Base-by-base conservation (phyloP, 495 filamentous ascomycete species). In the Trichocladium uniseriatum region DNA sequence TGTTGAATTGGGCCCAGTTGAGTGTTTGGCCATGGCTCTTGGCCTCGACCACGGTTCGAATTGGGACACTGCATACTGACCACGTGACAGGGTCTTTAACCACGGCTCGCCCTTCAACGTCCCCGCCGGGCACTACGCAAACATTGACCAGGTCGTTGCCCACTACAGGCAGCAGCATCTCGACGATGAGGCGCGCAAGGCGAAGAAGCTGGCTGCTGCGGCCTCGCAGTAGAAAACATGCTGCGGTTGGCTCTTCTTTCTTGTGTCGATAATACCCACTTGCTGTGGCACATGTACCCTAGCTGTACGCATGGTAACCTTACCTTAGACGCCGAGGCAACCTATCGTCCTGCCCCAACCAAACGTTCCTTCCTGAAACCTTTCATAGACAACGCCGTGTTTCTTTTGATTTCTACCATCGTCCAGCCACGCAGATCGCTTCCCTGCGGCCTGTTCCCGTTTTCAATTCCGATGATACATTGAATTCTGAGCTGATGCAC, bases 141-240 rank as follows among this genome's bases (percentile, higher is more conserved):
- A 71, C 59, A 47, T 76, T 11, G 63, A 65, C 63, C 58, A 72
- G 58, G 62, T 76, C 34, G 62, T 72, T 14, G 71, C 66, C 43
- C 70, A 74, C 55, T 76, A 72, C 64, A 56, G 61, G 53, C 60
- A 70, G 59, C 61, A 72, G 51, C 64, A 71, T 46, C 59, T 67
- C 41, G 65, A 60, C 11, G 69, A 69, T 34, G 71, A 76, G 59
- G 72, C 66, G 51, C 67, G 68, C 38, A 73, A 72, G 56, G 57
- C 59, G 27, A 63, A 65, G 66, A 68, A 64, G 60, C 51, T 75
- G 50, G 58, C 58, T 10, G 58, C 58, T 10, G 65, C 55, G 15
- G 49, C 63, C 16, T 41, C 53, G 2, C 42, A 45, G 37, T 42
- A 56, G 56, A 53, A 60, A 32, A 38, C 31, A 34, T 32, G 40